Percentiles rank a stretch among this genome's conserved stretches.
Evolutionary conservation across 768 basidiomycete species (phyloP).

Genomic region (Phaffia australis): DNA sequence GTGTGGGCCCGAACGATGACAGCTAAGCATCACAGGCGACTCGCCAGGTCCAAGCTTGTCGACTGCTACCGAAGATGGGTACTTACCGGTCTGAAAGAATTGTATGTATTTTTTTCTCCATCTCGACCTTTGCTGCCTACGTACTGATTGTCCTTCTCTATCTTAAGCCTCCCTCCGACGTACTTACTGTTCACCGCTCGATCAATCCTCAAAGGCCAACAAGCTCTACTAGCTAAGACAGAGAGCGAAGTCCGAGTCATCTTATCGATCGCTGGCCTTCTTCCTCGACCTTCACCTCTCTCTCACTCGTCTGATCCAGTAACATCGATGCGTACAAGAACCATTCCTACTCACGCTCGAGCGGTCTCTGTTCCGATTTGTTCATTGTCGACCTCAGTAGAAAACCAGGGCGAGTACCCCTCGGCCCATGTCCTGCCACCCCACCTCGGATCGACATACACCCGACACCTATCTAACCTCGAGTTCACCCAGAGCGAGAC

Average conservation of each 20-base stretch:
- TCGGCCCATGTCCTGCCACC: slow-evolving; percentile 28
- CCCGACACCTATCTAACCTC: slow-evolving; percentile 31
- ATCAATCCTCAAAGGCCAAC: slow-evolving; percentile 12
- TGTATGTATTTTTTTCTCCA: slow-evolving; percentile 17
- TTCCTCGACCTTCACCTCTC: background rate
- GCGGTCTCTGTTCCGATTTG: no score
- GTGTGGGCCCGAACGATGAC: slow-evolving; percentile 14
- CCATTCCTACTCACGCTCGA: background rate
- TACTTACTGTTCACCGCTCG: slow-evolving; percentile 21
- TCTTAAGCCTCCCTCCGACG: slow-evolving; percentile 18
- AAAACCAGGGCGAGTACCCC: slow-evolving; percentile 27
- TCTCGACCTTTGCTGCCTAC: background rate
- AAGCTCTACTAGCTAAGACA: slow-evolving; percentile 1
- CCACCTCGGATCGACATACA: slow-evolving; percentile 30
- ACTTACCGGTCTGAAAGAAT: slow-evolving; percentile 34
- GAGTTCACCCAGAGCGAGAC: slow-evolving; percentile 30
- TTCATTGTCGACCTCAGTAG: background rate
- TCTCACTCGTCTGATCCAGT: slow-evolving; percentile 8
- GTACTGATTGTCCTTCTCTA: background rate
- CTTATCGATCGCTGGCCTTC: slow-evolving; percentile 22
- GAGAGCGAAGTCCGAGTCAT: slow-evolving; percentile 17
- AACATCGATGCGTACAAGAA: slow-evolving; percentile 2
- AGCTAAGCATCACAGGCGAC: slow-evolving; percentile 35
- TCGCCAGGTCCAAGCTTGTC: slow-evolving; percentile 37
- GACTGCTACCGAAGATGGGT: slow-evolving; percentile 38